These are phyloP conservation scores for Komagataella phaffii DNA, from an alignment of 805 yeast species.

Conservation along the genomic window DNA sequence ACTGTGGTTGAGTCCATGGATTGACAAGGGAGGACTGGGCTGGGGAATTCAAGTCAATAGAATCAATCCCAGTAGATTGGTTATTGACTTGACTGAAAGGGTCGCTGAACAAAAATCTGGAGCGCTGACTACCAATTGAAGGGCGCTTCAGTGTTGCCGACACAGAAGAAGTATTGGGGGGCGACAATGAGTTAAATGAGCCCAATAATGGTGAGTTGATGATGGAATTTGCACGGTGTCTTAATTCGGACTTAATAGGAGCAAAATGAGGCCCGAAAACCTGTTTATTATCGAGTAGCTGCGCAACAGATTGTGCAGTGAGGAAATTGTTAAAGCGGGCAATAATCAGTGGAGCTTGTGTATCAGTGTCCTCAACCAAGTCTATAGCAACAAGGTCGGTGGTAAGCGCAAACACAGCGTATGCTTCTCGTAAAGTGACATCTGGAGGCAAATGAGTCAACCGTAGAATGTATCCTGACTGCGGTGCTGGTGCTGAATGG, in stretches of 20 bases:
- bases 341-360: conserved; percentile 11
- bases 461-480: conserved; percentile 13
- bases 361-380: conserved; percentile 10
- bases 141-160: conserved; percentile 27
- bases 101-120: conserved; percentile 60
- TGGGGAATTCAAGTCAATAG: conserved; percentile 7
- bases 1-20: conserved; percentile 3
- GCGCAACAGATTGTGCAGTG: conserved; percentile 29
- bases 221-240: conserved; percentile 2
- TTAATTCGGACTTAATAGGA: conserved; percentile 14
- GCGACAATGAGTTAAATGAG: conserved; percentile 1
- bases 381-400: conserved; percentile 43
- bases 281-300: conserved; percentile 23
- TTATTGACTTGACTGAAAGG: conserved; percentile 24
- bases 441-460: conserved; percentile 51
- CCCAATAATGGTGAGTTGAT: conserved; percentile 2
- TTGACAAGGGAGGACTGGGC: conserved; percentile 2
- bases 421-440: conserved; percentile 51
- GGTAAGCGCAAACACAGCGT: conserved; percentile 57
- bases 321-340: conserved; percentile 32
- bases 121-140: conserved; percentile 42
- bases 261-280: conserved; percentile 38
- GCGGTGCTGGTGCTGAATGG: not conserved
- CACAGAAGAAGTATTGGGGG: conserved; percentile 2
- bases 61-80: conserved; percentile 5